Evolutionary conservation across 2,329 filamentous ascomycete genomes (phyloP).

Genomic region (Exophiala calicioides): DNA sequence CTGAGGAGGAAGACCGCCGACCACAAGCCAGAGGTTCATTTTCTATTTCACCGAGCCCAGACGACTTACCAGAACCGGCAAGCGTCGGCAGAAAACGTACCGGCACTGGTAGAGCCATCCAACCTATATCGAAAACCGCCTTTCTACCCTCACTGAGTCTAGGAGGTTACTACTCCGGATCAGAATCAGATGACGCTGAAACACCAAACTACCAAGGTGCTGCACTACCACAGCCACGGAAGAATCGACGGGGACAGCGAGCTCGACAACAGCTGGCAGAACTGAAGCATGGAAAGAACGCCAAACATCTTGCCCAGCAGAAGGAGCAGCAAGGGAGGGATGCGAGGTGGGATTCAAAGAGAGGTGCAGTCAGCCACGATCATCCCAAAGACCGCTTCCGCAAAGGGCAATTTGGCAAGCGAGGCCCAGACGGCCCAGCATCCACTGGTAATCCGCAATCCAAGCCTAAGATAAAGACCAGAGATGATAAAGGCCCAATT

Average conservation of each 20-base stretch:
- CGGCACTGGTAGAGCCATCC: background rate
- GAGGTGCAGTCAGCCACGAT: constrained; percentile 50
- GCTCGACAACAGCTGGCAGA: constrained; percentile 63
- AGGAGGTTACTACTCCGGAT: constrained; percentile 64
- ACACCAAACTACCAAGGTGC: constrained; percentile 37
- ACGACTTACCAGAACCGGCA: constrained; percentile 1
- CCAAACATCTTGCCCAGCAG: constrained; percentile 58
- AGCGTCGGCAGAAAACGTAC: background rate
- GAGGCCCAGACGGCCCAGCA: constrained; percentile 25
- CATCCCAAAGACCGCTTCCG: constrained; percentile 4
- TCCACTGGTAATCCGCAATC: constrained; percentile 1
- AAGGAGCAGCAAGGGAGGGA: constrained; percentile 43
- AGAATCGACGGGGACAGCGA: constrained; percentile 64
- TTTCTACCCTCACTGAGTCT: constrained; percentile 64
- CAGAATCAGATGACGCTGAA: constrained; percentile 56
- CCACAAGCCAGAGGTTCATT: constrained; percentile 1
- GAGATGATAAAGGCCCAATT: constrained; percentile 52
- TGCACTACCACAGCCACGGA: constrained; percentile 41
- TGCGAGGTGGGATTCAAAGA: constrained; percentile 60
- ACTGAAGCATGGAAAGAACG: constrained; percentile 60
- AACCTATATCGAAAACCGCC: constrained; percentile 42
- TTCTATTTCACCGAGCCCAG: constrained; percentile 18
- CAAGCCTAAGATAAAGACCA: constrained; percentile 13
- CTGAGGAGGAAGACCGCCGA: background rate
- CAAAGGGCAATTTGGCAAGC: constrained; percentile 21